Evolutionary conservation across 345 rosid species (phyloP), one percentile per base, ranked within the genome.

Genomic region (Carallia pectinifolia): DNA sequence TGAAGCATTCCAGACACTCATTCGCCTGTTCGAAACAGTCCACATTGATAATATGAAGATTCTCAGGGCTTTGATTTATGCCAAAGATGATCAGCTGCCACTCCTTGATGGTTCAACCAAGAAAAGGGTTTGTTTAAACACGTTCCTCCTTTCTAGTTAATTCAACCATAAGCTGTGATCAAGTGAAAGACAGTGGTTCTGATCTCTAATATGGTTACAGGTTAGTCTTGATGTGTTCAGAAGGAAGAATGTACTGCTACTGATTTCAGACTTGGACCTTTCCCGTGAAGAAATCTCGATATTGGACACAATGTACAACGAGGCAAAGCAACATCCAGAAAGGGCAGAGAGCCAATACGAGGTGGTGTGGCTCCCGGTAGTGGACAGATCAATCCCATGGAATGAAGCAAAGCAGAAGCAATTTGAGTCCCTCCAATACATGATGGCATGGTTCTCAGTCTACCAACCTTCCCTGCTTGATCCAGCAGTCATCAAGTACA

Each of bases 401-500:
- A 75, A 77, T 23, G 92, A 85, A 2, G 68, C 48, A 39, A 79
- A 78, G 71, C 79, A 79, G n/a, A 83, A 69, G 7, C 81, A 77
- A 66, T 90, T 85, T 50, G 85, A 84, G 81, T 53, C 39, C 31
- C 81, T 85, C n/a, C 88, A 82, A 58, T 54, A 48, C 5, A 17
- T n/a, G 38, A 93, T 91, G 94, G 87, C 85, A 33, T 93, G 98
- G 98, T 91, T 83, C 70, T 75, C 90, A 7, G 77, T 88, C 40
- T 72, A 81, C 74, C 85, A 88, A 70, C 97, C 96, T 31, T 67
- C 81, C 34, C 50, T 76, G 79, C 65, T 91, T 18, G 87, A 86
- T 34, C 71, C 68, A 40, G 80, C 87, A 5, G 89, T 81, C 7
- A 64, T 87, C 55, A 84, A 56, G 81, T 85, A 83, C 82, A 74